phyloP scores from a whole-genome alignment of 2,329 filamentous ascomycete genomes.

The Chaetomium globosum region DNA sequence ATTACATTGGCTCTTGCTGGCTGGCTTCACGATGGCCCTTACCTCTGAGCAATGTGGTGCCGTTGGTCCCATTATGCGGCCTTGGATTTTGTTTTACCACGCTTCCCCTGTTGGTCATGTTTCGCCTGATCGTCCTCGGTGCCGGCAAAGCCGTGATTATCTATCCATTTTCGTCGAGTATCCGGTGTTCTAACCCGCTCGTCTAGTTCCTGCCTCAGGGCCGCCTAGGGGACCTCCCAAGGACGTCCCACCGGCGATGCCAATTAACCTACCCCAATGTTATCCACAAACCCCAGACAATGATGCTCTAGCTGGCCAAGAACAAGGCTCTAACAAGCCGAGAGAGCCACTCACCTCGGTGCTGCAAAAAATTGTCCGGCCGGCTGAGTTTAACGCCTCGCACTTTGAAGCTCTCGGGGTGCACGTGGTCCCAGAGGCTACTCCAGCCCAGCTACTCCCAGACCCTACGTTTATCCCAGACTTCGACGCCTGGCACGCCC shows the following conservation, averaged over 20 bases:
- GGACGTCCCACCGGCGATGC: conserved; percentile 60
- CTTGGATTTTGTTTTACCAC: conserved; percentile 19
- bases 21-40: not conserved
- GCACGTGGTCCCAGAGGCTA: conserved; percentile 55
- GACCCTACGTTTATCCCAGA: conserved; percentile 57
- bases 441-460: conserved; percentile 56
- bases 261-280: conserved; percentile 54
- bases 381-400: conserved; percentile 50
- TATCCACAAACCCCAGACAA: conserved; percentile 39
- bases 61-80: conserved; percentile 20
- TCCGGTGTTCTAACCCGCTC: conserved; percentile 26
- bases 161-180: conserved; percentile 13
- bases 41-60: not conserved
- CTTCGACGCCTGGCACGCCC: conserved; percentile 54
- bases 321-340: conserved; percentile 24
- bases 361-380: conserved; percentile 58
- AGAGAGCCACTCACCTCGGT: conserved; percentile 51
- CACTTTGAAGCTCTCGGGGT: conserved; percentile 62
- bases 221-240: conserved; percentile 45
- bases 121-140: conserved; percentile 33
- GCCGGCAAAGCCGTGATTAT: conserved; percentile 21
- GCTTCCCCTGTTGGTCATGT: conserved; percentile 7
- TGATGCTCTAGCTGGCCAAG: conserved; percentile 25
- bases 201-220: conserved; percentile 32
- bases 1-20: not conserved